A percentile compares a stretch with the other conserved stretches of the same genome.
Evolutionary conservation across 768 basidiomycete species (phyloP).

Genomic region (Sporobolomyces phaffii): DNA sequence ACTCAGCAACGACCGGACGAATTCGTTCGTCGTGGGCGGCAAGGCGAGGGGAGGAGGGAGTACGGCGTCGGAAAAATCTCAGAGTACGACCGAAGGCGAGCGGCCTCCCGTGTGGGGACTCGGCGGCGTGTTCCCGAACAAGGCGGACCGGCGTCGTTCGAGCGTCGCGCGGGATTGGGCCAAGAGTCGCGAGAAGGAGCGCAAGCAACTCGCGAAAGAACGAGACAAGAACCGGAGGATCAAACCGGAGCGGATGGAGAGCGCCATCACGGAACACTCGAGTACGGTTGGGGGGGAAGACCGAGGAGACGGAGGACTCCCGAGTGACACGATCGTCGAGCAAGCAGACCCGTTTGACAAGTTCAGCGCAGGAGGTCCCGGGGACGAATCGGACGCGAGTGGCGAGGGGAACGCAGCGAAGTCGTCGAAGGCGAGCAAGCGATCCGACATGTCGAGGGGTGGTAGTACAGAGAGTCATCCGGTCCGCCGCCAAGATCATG

Average conservation of each 20-base stretch:
- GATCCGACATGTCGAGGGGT: neutral
- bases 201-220: neutral
- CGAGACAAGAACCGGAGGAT: neutral
- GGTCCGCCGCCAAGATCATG: slow-evolving; percentile 6
- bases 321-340: slow-evolving; percentile 11
- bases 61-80: neutral
- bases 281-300: neutral
- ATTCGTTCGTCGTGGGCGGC: neutral
- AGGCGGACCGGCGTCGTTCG: neutral
- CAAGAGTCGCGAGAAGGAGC: neutral
- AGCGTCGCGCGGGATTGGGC: slow-evolving; percentile 6
- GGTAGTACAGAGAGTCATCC: neutral
- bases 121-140: slow-evolving; percentile 30
- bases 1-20: too few species aligned
- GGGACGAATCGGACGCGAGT: neutral
- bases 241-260: neutral
- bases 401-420: neutral
- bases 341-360: slow-evolving; percentile 3
- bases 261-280: slow-evolving; percentile 4
- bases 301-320: neutral
- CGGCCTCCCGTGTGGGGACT: slow-evolving; percentile 18
- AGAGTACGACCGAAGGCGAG: neutral
- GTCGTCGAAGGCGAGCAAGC: too few species aligned
- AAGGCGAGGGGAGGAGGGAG: neutral
- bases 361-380: too few species aligned